phyloP scores from a whole-genome alignment of 2,329 filamentous ascomycete genomes.

The Paecilomyces formosus region DNA sequence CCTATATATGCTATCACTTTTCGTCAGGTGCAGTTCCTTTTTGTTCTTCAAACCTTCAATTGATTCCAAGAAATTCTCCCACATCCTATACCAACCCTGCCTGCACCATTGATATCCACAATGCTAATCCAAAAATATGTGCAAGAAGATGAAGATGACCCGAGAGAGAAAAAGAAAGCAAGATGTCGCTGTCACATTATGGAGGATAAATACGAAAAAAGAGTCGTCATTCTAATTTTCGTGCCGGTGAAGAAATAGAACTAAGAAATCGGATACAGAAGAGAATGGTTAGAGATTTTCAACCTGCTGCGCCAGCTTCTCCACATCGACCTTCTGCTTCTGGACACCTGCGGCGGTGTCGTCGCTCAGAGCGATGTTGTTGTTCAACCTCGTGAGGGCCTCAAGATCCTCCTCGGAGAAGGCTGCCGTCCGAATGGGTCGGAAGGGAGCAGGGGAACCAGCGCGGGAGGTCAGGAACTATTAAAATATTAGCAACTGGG shows the following conservation, averaged over 20 bases:
- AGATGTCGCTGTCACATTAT: not conserved
- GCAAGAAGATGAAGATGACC: not conserved
- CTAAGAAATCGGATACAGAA: not conserved
- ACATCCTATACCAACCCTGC: not conserved
- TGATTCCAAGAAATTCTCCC: not conserved
- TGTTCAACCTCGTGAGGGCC: slow-evolving; percentile 34
- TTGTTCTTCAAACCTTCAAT: too few relatives aligned
- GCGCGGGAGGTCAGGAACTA: slow-evolving; percentile 64
- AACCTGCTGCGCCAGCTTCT: slow-evolving; percentile 30
- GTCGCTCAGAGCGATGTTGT: slow-evolving; percentile 12
- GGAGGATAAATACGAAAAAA: not conserved
- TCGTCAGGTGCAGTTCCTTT: too few relatives aligned
- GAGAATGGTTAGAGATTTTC: slow-evolving; percentile 17
- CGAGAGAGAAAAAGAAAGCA: not conserved
- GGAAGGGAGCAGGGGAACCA: slow-evolving; percentile 59
- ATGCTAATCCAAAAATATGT: not conserved
- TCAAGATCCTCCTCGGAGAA: slow-evolving; percentile 37
- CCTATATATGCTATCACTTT: too few relatives aligned
- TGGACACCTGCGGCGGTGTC: slow-evolving; percentile 17
- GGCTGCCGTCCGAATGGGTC: slow-evolving; percentile 49
- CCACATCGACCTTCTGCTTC: slow-evolving; percentile 28
- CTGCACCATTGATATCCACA: not conserved
- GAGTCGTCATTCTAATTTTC: not conserved
- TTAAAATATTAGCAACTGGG: not conserved
- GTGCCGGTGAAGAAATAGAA: not conserved